A percentile compares a stretch with the other conserved stretches of the same genome.
These are phyloP conservation scores for Yamadazyma dushanensis DNA, from an alignment of 1,139 yeast genomes.

Conservation along the genomic window DNA sequence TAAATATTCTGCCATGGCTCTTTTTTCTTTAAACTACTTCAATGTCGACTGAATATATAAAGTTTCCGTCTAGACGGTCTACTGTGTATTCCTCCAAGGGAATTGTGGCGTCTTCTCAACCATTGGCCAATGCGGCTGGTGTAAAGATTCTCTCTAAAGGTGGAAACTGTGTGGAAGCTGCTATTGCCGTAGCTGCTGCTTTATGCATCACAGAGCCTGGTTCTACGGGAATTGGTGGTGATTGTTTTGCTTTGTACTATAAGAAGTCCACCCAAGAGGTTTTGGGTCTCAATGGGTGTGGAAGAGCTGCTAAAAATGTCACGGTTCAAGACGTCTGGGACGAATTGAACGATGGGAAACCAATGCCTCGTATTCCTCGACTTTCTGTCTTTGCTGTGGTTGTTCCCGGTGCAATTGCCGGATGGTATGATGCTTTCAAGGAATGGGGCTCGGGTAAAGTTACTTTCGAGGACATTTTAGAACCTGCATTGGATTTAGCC, in stretches of 20 bases:
- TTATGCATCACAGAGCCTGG: constrained; percentile 72
- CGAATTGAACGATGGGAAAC: constrained; percentile 40
- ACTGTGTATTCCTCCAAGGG: constrained; percentile 77
- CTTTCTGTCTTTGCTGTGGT: constrained; percentile 46
- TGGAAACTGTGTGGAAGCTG: constrained; percentile 82
- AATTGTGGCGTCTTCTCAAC: constrained; percentile 74
- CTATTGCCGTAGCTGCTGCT: constrained; percentile 78
- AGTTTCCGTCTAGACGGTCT: constrained; percentile 64
- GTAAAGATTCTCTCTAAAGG: constrained; percentile 63
- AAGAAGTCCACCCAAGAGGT: constrained; percentile 51
- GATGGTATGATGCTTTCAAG: constrained; percentile 48
- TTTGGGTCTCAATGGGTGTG: constrained; percentile 75
- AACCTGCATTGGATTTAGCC: constrained; percentile 73
- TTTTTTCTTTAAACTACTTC: no score
- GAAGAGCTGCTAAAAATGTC: constrained; percentile 60
- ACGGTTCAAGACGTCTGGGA: constrained; percentile 50
- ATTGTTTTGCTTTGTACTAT: constrained; percentile 69
- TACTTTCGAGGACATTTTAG: constrained; percentile 54
- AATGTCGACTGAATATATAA: constrained; percentile 20
- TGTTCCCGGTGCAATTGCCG: constrained; percentile 23
- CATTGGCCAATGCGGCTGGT: constrained; percentile 78
- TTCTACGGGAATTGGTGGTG: constrained; percentile 85
- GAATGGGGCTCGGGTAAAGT: constrained; percentile 76
- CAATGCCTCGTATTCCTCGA: constrained; percentile 41
- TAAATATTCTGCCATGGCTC: no score